Evolutionary conservation across 2,329 filamentous ascomycete genomes (phyloP).

Genomic region (Aspergillus quadrilineatus): DNA sequence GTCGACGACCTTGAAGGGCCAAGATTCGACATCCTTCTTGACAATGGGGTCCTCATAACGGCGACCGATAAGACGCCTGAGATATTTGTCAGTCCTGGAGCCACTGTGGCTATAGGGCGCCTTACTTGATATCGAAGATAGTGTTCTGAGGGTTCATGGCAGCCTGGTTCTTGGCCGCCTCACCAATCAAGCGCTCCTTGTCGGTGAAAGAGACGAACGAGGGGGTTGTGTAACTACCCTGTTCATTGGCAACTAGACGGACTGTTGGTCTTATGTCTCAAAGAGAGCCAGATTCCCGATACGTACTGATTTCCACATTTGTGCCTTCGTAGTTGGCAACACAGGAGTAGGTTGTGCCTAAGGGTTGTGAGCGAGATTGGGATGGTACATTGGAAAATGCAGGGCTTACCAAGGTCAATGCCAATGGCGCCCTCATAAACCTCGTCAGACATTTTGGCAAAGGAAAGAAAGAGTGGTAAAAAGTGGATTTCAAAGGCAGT

Average conservation of each 20-base stretch:
- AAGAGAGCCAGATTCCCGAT: slow-evolving; percentile 4
- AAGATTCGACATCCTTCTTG: slow-evolving; percentile 98
- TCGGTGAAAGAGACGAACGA: slow-evolving; percentile 99
- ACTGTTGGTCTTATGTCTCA: slow-evolving; percentile 1
- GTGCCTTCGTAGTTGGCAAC: slow-evolving; percentile 98
- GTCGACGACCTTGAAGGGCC: slow-evolving; percentile 98
- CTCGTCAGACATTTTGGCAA: slow-evolving; percentile 79
- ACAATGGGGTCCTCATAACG: slow-evolving; percentile 92
- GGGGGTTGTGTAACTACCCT: slow-evolving; percentile 97
- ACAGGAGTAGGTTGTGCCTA: slow-evolving; percentile 99
- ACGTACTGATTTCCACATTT: slow-evolving; percentile 97
- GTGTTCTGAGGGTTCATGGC: slow-evolving; percentile 99
- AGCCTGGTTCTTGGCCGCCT: slow-evolving; percentile 99
- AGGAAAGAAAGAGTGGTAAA: slow-evolving; percentile 20
- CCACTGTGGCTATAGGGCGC: background rate
- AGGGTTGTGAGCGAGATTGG: slow-evolving; percentile 25
- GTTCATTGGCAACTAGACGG: slow-evolving; percentile 84
- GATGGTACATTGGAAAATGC: slow-evolving; percentile 5
- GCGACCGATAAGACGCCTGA: slow-evolving; percentile 93
- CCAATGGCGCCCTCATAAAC: slow-evolving; percentile 99
- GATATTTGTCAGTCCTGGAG: slow-evolving; percentile 8
- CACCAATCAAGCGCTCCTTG: slow-evolving; percentile 98
- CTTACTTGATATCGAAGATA: slow-evolving; percentile 98
- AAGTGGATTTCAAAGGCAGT: slow-evolving; percentile 13
- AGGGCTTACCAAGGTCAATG: slow-evolving; percentile 91